phyloP scores from a whole-genome alignment of 192 early-diverging fungal genomes.

The Coemansia sp. region DNA sequence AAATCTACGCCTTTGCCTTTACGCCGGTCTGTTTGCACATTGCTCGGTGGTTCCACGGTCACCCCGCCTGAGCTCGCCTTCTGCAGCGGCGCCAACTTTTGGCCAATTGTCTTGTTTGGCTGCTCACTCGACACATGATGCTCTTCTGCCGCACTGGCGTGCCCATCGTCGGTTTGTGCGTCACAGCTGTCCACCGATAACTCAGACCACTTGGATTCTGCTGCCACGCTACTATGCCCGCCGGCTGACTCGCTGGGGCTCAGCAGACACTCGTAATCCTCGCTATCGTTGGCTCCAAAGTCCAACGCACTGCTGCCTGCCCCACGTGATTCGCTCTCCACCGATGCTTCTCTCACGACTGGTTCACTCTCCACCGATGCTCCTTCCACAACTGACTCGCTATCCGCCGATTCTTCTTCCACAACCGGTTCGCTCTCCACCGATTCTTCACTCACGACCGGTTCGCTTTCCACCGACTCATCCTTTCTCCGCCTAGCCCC shows the following conservation, averaged over 20 bases:
- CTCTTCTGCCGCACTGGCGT: neutral
- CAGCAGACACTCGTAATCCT: slow-evolving; percentile 41
- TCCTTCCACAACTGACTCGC: too few relatives aligned
- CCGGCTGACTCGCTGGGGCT: slow-evolving; percentile 16
- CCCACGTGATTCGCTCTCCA: neutral
- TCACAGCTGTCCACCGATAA: too few relatives aligned
- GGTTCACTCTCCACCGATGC: neutral
- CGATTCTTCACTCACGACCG: neutral
- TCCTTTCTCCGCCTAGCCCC: neutral
- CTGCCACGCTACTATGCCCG: neutral
- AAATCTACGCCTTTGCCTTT: slow-evolving; percentile 38
- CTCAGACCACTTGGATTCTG: too few relatives aligned
- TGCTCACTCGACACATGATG: neutral
- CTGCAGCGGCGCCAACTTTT: neutral
- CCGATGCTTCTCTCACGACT: neutral
- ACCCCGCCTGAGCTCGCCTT: neutral
- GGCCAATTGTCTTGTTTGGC: neutral
- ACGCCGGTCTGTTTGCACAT: neutral
- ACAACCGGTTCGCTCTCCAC: too few relatives aligned
- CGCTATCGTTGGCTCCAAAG: slow-evolving; percentile 1
- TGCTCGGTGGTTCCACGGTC: neutral
- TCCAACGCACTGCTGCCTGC: neutral
- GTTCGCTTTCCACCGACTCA: neutral
- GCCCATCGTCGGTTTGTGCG: too few relatives aligned
- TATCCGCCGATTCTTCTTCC: too few relatives aligned